Evolutionary conservation across 2,329 filamentous ascomycete genomes (phyloP).

Genomic region (Venturia pyrina): DNA sequence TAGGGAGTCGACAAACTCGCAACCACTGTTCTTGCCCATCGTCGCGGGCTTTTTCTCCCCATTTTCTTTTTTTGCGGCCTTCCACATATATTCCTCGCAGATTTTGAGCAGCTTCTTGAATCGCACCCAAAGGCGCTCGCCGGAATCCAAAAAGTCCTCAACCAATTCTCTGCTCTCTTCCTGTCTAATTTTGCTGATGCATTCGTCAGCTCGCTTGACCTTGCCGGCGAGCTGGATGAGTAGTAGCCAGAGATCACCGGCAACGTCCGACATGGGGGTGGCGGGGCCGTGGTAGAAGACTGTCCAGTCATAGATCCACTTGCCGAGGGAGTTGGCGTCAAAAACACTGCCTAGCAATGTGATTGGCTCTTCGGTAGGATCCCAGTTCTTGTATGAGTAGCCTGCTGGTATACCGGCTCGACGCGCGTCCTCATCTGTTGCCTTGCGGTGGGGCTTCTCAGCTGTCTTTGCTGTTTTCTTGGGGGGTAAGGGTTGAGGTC

Average conservation of each 20-base stretch:
- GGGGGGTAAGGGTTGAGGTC: slow-evolving; percentile 31
- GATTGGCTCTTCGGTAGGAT: slow-evolving; percentile 87
- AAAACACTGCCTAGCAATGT: slow-evolving; percentile 92
- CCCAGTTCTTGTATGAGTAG: slow-evolving; percentile 97
- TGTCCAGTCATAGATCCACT: slow-evolving; percentile 99
- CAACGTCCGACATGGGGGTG: slow-evolving; percentile 79
- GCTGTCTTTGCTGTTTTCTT: slow-evolving; percentile 27
- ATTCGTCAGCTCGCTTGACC: slow-evolving; percentile 81
- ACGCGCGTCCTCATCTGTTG: slow-evolving; percentile 56
- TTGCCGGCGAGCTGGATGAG: slow-evolving; percentile 91
- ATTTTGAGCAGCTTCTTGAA: slow-evolving; percentile 79
- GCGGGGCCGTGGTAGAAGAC: slow-evolving; percentile 77
- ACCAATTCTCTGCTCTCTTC: slow-evolving; percentile 69
- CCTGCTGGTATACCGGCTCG: slow-evolving; percentile 67
- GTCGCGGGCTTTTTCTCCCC: slow-evolving; percentile 52
- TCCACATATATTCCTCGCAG: slow-evolving; percentile 93
- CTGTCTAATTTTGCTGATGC: slow-evolving; percentile 59
- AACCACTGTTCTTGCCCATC: slow-evolving; percentile 85
- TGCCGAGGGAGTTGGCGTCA: slow-evolving; percentile 92
- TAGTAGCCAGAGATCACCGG: slow-evolving; percentile 89
- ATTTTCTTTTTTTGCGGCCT: slow-evolving; percentile 64
- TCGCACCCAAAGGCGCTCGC: slow-evolving; percentile 75
- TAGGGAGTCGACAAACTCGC: slow-evolving; percentile 91
- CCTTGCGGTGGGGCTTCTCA: slow-evolving; percentile 34
- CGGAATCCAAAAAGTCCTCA: slow-evolving; percentile 81